phyloP scores from a whole-genome alignment of 257 asterid genomes.

The Plantago elongata region DNA sequence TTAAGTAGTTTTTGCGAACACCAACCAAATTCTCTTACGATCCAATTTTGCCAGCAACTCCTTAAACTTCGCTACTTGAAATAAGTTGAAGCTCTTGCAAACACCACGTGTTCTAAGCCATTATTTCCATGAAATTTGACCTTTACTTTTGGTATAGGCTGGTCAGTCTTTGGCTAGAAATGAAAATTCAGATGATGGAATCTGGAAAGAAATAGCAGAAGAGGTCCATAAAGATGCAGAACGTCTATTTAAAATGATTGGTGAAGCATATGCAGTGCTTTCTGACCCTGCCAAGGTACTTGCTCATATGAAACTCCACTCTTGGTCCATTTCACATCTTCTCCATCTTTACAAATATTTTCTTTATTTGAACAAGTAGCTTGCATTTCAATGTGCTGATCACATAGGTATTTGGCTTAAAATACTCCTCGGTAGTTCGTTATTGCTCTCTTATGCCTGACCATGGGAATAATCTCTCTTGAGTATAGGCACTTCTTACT shows the following conservation, averaged over 20 bases:
- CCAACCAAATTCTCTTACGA: no score
- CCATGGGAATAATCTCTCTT: neutral
- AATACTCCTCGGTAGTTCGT: neutral
- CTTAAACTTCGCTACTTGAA: no score
- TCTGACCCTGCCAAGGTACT: conserved; percentile 88
- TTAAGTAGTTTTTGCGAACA: no score
- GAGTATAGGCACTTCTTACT: neutral
- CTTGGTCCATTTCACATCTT: no score
- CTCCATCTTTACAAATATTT: neutral
- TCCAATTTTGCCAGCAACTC: no score
- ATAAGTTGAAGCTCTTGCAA: no score
- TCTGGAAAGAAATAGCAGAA: conserved; percentile 81
- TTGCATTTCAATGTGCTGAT: no score
- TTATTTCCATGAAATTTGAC: conserved; percentile 4
- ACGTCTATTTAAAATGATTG: conserved; percentile 85
- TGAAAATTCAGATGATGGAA: conserved; percentile 69
- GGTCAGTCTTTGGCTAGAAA: conserved; percentile 70
- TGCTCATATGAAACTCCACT: conserved; percentile 9
- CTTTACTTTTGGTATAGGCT: conserved; percentile 44
- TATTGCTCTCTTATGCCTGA: neutral
- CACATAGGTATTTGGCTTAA: neutral
- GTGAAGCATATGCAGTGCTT: conserved; percentile 94
- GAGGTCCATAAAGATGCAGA: conserved; percentile 83
- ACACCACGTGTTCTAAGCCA: neutral
- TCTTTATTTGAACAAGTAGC: neutral